A percentile compares a stretch with the other conserved stretches of the same genome.
Conservation (phyloP, 345 rosid genomes). For the Brassica rapa region DNA sequence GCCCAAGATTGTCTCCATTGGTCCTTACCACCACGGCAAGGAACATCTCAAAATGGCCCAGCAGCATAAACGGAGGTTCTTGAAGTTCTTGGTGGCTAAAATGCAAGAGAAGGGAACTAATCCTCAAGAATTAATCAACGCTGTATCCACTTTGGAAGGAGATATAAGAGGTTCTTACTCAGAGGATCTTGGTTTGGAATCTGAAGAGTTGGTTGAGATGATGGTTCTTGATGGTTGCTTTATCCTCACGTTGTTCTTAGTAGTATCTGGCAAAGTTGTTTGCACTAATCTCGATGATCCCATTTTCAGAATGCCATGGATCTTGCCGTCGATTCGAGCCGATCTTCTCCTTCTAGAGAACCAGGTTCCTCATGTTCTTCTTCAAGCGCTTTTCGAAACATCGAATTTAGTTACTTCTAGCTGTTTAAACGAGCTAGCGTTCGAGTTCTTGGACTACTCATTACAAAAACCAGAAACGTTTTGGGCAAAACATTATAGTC, state of each 20-base stretch:
- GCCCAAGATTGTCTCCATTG: constrained; percentile 53
- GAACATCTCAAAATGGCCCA: constrained; percentile 43
- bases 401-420: constrained; percentile 20
- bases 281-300: constrained; percentile 49
- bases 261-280: constrained; percentile 42
- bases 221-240: constrained; percentile 67
- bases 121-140: constrained; percentile 19
- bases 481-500: constrained; percentile 24
- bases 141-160: constrained; percentile 23
- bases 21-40: constrained; percentile 52
- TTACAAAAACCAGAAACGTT: constrained; percentile 28
- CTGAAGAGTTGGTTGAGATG: constrained; percentile 42
- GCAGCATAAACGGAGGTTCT: constrained; percentile 52
- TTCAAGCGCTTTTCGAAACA: constrained; percentile 42
- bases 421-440: constrained; percentile 42
- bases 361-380: constrained; percentile 59
- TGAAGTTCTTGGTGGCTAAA: constrained; percentile 37
- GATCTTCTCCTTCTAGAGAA: constrained; percentile 64
- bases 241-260: constrained; percentile 53
- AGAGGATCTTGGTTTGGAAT: constrained; percentile 22
- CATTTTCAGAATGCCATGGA: constrained; percentile 51
- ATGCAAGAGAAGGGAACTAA: not conserved
- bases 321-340: constrained; percentile 43
- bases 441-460: constrained; percentile 50
- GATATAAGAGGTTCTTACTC: constrained; percentile 44